Base-by-base conservation (phyloP, 768 basidiomycete species). In the Ramaria rubella region DNA sequence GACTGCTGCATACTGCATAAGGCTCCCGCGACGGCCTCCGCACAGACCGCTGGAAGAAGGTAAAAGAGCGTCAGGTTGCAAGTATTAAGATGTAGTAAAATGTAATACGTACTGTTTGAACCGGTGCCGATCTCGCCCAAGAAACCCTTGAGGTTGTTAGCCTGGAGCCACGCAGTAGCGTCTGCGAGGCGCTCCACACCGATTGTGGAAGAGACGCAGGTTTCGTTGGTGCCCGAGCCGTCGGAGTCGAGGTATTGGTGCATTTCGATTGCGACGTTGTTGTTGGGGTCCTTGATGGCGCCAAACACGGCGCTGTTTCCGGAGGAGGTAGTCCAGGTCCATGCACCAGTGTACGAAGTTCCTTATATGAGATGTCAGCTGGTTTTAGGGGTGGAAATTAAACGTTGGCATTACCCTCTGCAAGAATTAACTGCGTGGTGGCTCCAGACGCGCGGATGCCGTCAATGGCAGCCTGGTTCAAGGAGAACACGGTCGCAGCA, bases 181-280 rank as follows among this genome's bases (percentile, higher is more conserved):
- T 65, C 76, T 29, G 75, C 70, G 38, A 85, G 67, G 61, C 82
- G 81, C 61, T 81, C 77, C 19, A 73, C 75, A 55, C 82, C 82
- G 62, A 85, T 82, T 27, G 80, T 82, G 17, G 76, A 70, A 8
- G 77, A 81, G 34, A 84, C 82, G 63, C 83, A 85, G 24, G 68
- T 74, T 1, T 63, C 64, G 46, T 67, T 74, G 7, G 82, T 83
- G 11, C 65, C 65, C 19, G 81, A 82, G 60, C 80, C 76, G 63
- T 85, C 82, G 33, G 75, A 77, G 67, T 84, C 82, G 61, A 85
- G 81, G 72, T 85, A 85, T 65, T 85, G 81, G 67, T 85, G 82
- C 80, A 84, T 83, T 64, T 85, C 81, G 59, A 83, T 79, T 31
- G 81, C 82, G 56, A 78, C 64, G 66, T 83, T 83, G 72, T 82